A percentile compares a stretch with the other conserved stretches of the same genome.
These are phyloP conservation scores for Talinum fruticosum DNA, from an alignment of 148 eudicot genomes.

Conservation along the genomic window DNA sequence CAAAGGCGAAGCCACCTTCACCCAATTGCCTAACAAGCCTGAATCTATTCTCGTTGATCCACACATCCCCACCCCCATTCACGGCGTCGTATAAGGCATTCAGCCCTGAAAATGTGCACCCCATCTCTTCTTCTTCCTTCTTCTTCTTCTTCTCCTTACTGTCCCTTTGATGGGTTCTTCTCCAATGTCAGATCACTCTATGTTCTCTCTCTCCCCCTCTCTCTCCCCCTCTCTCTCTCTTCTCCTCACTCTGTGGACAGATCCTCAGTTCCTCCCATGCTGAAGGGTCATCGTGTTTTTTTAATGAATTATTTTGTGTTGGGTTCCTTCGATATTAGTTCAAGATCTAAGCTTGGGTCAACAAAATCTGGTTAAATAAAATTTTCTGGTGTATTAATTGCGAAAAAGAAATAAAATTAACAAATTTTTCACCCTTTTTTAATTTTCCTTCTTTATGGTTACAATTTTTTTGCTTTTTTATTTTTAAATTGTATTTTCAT, in stretches of 20 bases:
- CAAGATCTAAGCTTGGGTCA: not conserved
- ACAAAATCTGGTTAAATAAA: not conserved
- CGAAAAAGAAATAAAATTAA: not conserved
- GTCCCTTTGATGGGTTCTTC: slow-evolving; percentile 4
- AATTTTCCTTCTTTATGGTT: no score
- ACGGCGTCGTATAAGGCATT: slow-evolving; percentile 87
- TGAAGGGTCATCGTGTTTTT: not conserved
- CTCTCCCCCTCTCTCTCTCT: not conserved
- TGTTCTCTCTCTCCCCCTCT: not conserved
- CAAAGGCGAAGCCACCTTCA: slow-evolving; percentile 93
- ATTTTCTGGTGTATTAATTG: not conserved
- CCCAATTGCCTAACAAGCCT: slow-evolving; percentile 75
- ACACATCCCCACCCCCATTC: slow-evolving; percentile 85
- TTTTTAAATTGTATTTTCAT: no score
- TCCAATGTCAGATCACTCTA: not conserved
- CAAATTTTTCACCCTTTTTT: not conserved
- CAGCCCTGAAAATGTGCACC: slow-evolving; percentile 92
- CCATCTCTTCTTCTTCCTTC: slow-evolving; percentile 54
- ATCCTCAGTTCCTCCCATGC: not conserved
- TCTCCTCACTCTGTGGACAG: slow-evolving; percentile 3
- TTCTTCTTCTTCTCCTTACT: not conserved
- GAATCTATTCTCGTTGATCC: slow-evolving; percentile 95
- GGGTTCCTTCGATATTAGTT: not conserved
- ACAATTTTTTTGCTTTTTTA: no score
- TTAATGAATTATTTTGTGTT: not conserved